Percentiles rank a stretch among this genome's conserved stretches.
phyloP scores from a whole-genome alignment of 371 early-diverging fungal species.

The Syncephalastrum sp. region DNA sequence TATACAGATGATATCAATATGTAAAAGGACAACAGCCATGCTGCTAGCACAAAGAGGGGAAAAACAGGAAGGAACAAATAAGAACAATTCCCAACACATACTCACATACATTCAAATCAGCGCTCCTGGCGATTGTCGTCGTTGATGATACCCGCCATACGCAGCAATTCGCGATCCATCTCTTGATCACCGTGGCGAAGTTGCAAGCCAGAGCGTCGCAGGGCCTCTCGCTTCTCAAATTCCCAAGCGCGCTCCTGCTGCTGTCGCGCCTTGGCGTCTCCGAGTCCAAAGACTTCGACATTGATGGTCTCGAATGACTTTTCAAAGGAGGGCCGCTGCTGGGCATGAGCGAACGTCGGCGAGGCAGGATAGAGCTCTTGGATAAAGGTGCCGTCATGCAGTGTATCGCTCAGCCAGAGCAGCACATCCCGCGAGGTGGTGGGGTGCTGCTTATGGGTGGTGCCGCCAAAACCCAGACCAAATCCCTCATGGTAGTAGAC shows the following conservation, averaged over 20 bases:
- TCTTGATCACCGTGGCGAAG: slow-evolving; percentile 36
- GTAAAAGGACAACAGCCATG: no score
- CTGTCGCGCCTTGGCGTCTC: slow-evolving; percentile 42
- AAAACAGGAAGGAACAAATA: no score
- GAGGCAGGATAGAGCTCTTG: slow-evolving; percentile 41
- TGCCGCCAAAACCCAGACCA: slow-evolving; percentile 64
- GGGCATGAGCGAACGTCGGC: slow-evolving; percentile 27
- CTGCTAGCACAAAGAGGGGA: no score
- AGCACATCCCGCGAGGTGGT: slow-evolving; percentile 17
- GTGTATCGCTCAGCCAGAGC: slow-evolving; percentile 39
- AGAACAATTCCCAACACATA: no score
- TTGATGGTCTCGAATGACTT: slow-evolving; percentile 49
- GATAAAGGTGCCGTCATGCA: slow-evolving; percentile 46
- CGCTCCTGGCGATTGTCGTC: slow-evolving; percentile 18
- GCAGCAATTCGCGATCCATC: slow-evolving; percentile 44
- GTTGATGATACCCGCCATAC: slow-evolving; percentile 51
- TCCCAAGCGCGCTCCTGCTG: slow-evolving; percentile 53
- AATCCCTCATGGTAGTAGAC: slow-evolving; percentile 53
- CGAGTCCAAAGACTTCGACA: slow-evolving; percentile 64
- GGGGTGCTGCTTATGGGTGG: slow-evolving; percentile 7
- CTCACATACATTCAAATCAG: background rate
- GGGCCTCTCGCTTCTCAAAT: slow-evolving; percentile 59
- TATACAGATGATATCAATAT: no score
- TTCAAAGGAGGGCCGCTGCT: slow-evolving; percentile 12
- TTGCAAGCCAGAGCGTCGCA: slow-evolving; percentile 43